phyloP scores from a whole-genome alignment of 116 monocot genomes.

The Posidonia oceanica region DNA sequence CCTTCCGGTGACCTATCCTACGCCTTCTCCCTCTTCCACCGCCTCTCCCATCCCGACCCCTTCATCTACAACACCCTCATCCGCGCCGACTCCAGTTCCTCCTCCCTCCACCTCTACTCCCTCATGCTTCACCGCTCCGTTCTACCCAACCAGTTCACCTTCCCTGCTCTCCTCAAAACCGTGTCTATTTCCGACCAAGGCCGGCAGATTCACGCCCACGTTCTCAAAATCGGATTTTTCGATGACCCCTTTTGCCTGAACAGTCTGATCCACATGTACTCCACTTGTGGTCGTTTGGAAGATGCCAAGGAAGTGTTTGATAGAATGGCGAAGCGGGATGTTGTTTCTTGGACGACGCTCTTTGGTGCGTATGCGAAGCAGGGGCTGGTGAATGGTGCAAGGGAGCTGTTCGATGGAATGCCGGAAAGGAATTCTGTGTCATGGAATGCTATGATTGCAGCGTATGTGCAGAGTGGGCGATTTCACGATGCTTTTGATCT shows the following conservation, averaged over 20 bases:
- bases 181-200: conserved; percentile 8
- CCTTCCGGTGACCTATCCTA: conserved; percentile 25
- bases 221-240: conserved; percentile 37
- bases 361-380: conserved; percentile 17
- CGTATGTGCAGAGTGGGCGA: conserved; percentile 25
- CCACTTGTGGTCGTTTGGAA: conserved; percentile 2
- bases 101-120: conserved; percentile 20
- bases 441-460: conserved; percentile 60
- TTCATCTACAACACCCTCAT: conserved; percentile 42
- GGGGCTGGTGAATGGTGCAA: conserved; percentile 19
- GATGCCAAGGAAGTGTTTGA: conserved; percentile 22
- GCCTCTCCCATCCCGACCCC: conserved; percentile 18
- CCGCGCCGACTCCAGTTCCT: background rate
- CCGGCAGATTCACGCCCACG: conserved; percentile 34
- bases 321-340: conserved; percentile 16
- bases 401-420: conserved; percentile 28
- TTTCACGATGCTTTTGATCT: conserved; percentile 32
- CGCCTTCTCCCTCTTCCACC: conserved; percentile 19
- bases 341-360: conserved; percentile 43
- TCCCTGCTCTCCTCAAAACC: conserved; percentile 30
- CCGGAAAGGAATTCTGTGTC: conserved; percentile 23
- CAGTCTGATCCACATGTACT: conserved; percentile 23
- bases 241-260: conserved; percentile 18
- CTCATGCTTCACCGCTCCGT: conserved; percentile 24
- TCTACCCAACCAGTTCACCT: conserved; percentile 39